These are phyloP conservation scores for Tylopilus microsporus DNA, from an alignment of 1,284 basidiomycete species.

Conservation along the genomic window DNA sequence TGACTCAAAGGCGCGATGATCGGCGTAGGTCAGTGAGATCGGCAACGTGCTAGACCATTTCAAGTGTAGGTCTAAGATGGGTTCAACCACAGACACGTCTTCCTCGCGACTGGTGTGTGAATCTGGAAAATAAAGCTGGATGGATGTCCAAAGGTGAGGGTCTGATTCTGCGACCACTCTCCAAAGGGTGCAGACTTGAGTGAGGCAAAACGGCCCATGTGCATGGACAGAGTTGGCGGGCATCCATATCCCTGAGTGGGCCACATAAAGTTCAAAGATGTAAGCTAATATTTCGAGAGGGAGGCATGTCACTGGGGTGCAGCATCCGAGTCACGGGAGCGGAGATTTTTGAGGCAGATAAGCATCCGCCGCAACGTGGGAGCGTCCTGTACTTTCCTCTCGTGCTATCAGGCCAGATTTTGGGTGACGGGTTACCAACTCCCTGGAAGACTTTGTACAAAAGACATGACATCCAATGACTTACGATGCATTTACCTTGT, in stretches of 20 bases:
- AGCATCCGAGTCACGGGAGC: not conserved
- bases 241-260: not conserved
- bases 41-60: constrained; percentile 14
- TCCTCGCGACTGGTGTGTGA: not conserved
- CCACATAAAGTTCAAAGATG: constrained; percentile 11
- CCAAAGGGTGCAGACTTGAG: constrained; percentile 19
- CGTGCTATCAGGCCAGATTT: not conserved
- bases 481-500: no score
- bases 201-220: constrained; percentile 5
- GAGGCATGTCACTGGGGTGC: constrained; percentile 7
- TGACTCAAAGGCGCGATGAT: not conserved
- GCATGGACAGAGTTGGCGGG: no score
- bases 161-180: constrained; percentile 11
- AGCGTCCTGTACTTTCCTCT: not conserved
- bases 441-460: no score
- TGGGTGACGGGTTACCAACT: no score
- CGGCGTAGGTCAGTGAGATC: constrained; percentile 14
- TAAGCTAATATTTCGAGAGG: constrained; percentile 15
- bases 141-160: constrained; percentile 18
- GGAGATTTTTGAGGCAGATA: not conserved
- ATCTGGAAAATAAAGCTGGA: constrained; percentile 11
- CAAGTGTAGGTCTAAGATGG: constrained; percentile 8
- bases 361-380: not conserved
- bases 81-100: constrained; percentile 7
- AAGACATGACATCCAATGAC: no score